Base-by-base conservation (phyloP, 1,139 yeast species). In the Scheffersomyces insectosa region DNA sequence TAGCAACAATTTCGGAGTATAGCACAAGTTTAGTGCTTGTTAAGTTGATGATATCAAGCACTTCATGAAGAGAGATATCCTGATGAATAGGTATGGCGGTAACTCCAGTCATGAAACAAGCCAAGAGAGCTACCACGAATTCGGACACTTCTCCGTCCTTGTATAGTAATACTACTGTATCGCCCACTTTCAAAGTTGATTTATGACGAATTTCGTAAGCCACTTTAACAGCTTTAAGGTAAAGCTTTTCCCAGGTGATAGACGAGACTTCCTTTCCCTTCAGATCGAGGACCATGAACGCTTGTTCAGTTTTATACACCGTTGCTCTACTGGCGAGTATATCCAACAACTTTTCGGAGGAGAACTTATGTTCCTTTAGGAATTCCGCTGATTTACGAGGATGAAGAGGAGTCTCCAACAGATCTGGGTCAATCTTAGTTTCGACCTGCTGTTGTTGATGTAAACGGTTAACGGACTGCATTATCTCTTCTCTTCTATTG, bases 71-170 rank as follows among this genome's bases (percentile, higher is more conserved):
- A 20, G 82, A 76, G 36, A 85, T 81, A 42, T 86, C 86, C 41
- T 90, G 85, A 42, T 88, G 87, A 36, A 90, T 81, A 0, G 99
- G 99, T 9, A 95, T 95, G 0, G 98, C 98, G 1, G 95, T 91
- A 33, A 89, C 88, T 1, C 96, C 97, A 0, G 97, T 96, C 50
- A 93, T 71, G 55, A 93, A 89, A 60, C 98, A 91, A 3, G 97
- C 99, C 59, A 89, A 78, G 13, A 95, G 64, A 0, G 98, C 96
- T 1, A 88, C 80, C 0, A 88, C 80, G 60, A 91, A 91, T 52
- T 93, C 98, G 13, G 87, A 76, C 1, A 89, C 83, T 62, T 95
- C 99, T 28, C 79, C 79, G 48, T 86, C 90, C 52, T 88, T 89
- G 59, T 90, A 95, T 52, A 95, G 77, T 33, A 95, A 69, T 20